phyloP scores from a whole-genome alignment of 2,329 filamentous ascomycete genomes.

The Exophiala oligosperma region DNA sequence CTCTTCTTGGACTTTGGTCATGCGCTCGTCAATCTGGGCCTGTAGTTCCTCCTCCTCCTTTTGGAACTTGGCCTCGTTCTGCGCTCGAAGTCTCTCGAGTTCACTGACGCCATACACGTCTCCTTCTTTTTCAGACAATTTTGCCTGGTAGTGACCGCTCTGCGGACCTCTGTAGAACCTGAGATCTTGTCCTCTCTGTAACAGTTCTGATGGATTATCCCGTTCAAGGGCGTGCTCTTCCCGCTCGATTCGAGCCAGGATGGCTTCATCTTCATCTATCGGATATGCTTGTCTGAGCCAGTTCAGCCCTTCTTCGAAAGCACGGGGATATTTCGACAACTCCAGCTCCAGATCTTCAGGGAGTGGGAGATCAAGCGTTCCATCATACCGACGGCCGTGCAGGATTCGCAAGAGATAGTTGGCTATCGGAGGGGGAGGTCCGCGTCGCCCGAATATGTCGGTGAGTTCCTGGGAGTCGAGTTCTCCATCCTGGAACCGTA shows the following conservation, averaged over 20 bases:
- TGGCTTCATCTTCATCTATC: slow-evolving; percentile 50
- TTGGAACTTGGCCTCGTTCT: slow-evolving; percentile 41
- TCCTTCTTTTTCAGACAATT: slow-evolving; percentile 40
- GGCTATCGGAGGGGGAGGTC: slow-evolving; percentile 17
- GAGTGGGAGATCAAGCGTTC: slow-evolving; percentile 47
- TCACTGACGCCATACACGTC: slow-evolving; percentile 46
- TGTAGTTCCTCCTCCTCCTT: slow-evolving; percentile 50
- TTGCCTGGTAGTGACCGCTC: slow-evolving; percentile 44
- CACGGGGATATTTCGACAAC: slow-evolving; percentile 30
- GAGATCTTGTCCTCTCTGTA: slow-evolving; percentile 39
- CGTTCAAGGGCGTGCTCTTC: slow-evolving; percentile 27
- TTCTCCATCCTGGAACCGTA: slow-evolving; percentile 23
- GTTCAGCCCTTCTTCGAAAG: slow-evolving; percentile 37
- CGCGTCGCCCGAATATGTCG: slow-evolving; percentile 19
- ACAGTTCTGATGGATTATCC: slow-evolving; percentile 28
- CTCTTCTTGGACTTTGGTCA: slow-evolving; percentile 42
- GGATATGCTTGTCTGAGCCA: slow-evolving; percentile 46
- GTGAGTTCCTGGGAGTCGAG: slow-evolving; percentile 17
- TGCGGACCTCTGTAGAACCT: slow-evolving; percentile 37
- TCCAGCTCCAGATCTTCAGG: slow-evolving; percentile 39
- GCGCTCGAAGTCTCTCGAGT: slow-evolving; percentile 39
- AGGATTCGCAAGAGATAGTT: slow-evolving; percentile 37
- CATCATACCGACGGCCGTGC: slow-evolving; percentile 44
- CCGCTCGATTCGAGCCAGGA: slow-evolving; percentile 42
- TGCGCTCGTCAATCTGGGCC: slow-evolving; percentile 54